phyloP scores from a whole-genome alignment of 2,329 filamentous ascomycete genomes.

The Phialophora verrucosa region DNA sequence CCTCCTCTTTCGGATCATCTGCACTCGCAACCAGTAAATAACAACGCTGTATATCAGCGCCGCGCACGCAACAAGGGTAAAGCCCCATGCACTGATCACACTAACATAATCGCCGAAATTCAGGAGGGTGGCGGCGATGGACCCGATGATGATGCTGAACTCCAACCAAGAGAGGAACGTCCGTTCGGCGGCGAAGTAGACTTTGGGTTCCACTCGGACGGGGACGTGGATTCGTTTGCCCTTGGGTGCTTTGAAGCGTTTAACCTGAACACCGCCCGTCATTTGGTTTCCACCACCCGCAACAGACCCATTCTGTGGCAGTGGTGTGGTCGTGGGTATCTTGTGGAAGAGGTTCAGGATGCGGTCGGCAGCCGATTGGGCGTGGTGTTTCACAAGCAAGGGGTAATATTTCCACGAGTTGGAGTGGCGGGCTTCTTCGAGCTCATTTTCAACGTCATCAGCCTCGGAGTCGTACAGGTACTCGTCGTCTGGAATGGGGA shows the following conservation, averaged over 20 bases:
- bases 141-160: constrained; percentile 91
- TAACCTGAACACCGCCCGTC: constrained; percentile 50
- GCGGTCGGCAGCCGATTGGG: constrained; percentile 55
- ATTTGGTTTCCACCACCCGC: constrained; percentile 50
- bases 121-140: constrained; percentile 80
- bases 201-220: constrained; percentile 94
- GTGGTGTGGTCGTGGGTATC: constrained; percentile 61
- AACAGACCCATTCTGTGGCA: constrained; percentile 45
- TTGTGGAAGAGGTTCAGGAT: constrained; percentile 55
- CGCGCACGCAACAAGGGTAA: constrained; percentile 79
- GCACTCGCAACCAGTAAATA: constrained; percentile 86
- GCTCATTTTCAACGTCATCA: constrained; percentile 72
- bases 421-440: constrained; percentile 77
- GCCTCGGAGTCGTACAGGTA: constrained; percentile 91
- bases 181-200: constrained; percentile 93
- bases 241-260: constrained; percentile 63
- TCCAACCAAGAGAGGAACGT: constrained; percentile 98
- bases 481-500: constrained; percentile 60
- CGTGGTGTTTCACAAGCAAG: constrained; percentile 59
- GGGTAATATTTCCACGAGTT: constrained; percentile 75
- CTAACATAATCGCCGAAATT: constrained; percentile 74
- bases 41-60: constrained; percentile 82
- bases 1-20: constrained; percentile 79
- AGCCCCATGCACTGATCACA: constrained; percentile 74
- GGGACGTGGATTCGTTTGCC: constrained; percentile 83